phyloP scores from a whole-genome alignment of 805 yeast genomes.

The Saturnispora quitensis region DNA sequence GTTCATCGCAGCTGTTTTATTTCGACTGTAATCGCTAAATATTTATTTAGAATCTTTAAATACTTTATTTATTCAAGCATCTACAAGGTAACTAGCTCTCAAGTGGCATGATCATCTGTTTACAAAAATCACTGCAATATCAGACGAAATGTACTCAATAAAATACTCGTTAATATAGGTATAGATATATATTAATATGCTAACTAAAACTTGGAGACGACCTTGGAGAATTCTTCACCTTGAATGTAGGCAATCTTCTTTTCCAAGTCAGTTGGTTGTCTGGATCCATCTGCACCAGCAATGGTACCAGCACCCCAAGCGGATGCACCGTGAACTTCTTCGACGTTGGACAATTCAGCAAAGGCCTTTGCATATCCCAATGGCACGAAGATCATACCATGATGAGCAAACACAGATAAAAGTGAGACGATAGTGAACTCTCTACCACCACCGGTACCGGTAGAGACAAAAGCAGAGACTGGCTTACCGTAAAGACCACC shows the following conservation, averaged over 20 bases:
- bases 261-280: conserved; percentile 57
- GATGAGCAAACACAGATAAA: conserved; percentile 61
- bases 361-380: conserved; percentile 59
- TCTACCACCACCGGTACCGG: conserved; percentile 83
- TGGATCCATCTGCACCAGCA: conserved; percentile 72
- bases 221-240: conserved; percentile 55
- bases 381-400: conserved; percentile 74
- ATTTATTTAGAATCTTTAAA: not conserved
- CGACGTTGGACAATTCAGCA: conserved; percentile 43
- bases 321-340: conserved; percentile 70
- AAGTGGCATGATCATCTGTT: too few relatives aligned
- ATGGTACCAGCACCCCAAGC: conserved; percentile 83
- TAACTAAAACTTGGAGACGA: conserved; percentile 21
- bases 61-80: too few relatives aligned
- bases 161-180: not conserved
- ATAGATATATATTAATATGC: not conserved
- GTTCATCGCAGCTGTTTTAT: too few relatives aligned
- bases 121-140: too few relatives aligned
- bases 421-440: conserved; percentile 62
- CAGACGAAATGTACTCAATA: not conserved
- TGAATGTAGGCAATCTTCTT: conserved; percentile 53
- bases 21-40: not conserved
- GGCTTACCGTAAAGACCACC: conserved; percentile 70
- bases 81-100: too few relatives aligned
- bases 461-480: conserved; percentile 63